Percentiles rank a stretch among this genome's conserved stretches.
These are phyloP conservation scores for Coniosporium tulheliwenetii DNA, from an alignment of 2,329 filamentous ascomycete genomes.

Conservation along the genomic window DNA sequence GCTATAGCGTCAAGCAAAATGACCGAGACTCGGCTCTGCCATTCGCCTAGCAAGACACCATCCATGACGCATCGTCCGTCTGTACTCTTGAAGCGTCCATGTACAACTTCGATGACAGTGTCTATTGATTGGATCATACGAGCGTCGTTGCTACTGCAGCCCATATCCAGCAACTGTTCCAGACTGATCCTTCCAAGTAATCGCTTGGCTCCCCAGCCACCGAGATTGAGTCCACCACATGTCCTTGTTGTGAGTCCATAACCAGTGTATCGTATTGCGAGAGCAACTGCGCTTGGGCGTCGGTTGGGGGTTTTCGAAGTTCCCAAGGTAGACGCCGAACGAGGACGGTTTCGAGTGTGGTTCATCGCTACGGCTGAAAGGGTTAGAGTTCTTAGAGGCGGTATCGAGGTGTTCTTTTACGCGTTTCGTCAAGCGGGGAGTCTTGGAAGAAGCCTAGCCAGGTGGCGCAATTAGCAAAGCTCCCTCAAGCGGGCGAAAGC, in stretches of 20 bases:
- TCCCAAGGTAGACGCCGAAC: conserved; percentile 13
- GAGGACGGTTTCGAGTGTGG: conserved; percentile 1
- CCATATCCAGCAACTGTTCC: conserved; percentile 1
- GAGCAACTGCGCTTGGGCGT: conserved; percentile 6
- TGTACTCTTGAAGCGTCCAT: conserved; percentile 8
- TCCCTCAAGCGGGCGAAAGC: too few relatives aligned
- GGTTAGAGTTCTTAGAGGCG: too few relatives aligned
- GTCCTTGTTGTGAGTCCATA: conserved; percentile 9
- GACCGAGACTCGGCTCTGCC: conserved; percentile 18
- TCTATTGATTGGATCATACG: conserved; percentile 2
- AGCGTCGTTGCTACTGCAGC: conserved; percentile 1
- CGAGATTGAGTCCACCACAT: conserved; percentile 10
- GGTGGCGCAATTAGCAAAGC: too few relatives aligned
- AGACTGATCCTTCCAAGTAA: conserved; percentile 9
- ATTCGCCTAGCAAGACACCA: conserved; percentile 27
- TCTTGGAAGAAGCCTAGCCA: too few relatives aligned
- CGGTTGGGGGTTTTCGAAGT: conserved; percentile 8
- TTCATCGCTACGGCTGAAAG: too few relatives aligned
- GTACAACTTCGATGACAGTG: conserved; percentile 4
- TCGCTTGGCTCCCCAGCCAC: conserved; percentile 7
- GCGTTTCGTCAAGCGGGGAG: too few relatives aligned
- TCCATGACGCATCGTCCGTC: conserved; percentile 19
- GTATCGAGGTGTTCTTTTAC: too few relatives aligned
- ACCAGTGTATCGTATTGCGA: conserved; percentile 11
- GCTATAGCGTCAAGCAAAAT: conserved; percentile 15